Percentiles rank a stretch among this genome's conserved stretches.
Conservation (phyloP, 176 grass and related monocot species). For the Triticum turgidum region DNA sequence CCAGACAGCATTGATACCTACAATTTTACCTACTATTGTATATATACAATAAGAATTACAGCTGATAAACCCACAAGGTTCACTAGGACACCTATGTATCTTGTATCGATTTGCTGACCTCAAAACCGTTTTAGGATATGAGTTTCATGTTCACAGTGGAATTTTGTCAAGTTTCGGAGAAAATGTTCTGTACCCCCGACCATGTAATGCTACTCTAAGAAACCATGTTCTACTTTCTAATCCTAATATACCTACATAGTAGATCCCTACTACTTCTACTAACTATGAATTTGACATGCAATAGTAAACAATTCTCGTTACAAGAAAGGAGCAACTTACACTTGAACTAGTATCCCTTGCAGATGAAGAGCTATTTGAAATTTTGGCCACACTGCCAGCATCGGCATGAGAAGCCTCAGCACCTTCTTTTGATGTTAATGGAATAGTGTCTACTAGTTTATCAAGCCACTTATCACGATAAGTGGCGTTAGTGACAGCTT, state of each 20-base stretch:
- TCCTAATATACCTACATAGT: not conserved
- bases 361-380: constrained; percentile 30
- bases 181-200: not conserved
- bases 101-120: not conserved
- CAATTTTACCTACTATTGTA: too few species aligned
- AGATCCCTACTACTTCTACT: not conserved
- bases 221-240: not conserved
- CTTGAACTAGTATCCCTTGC: constrained; percentile 42
- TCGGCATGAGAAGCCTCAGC: constrained; percentile 38
- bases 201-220: not conserved
- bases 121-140: not conserved
- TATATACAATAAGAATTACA: too few species aligned
- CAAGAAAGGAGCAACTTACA: constrained; percentile 42
- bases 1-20: too few species aligned
- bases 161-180: not conserved
- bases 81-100: too few species aligned
- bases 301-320: constrained; percentile 16
- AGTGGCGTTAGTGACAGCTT: constrained; percentile 55
- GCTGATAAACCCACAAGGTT: too few species aligned
- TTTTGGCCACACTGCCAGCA: constrained; percentile 17
- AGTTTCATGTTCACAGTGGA: not conserved
- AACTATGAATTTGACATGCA: constrained; percentile 14
- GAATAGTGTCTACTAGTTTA: constrained; percentile 76
- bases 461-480: constrained; percentile 86
- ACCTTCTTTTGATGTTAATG: constrained; percentile 54